Evolutionary conservation across 805 yeast genomes (phyloP), one percentile per base, ranked within the genome.

Genomic region (Pichia exigua): DNA sequence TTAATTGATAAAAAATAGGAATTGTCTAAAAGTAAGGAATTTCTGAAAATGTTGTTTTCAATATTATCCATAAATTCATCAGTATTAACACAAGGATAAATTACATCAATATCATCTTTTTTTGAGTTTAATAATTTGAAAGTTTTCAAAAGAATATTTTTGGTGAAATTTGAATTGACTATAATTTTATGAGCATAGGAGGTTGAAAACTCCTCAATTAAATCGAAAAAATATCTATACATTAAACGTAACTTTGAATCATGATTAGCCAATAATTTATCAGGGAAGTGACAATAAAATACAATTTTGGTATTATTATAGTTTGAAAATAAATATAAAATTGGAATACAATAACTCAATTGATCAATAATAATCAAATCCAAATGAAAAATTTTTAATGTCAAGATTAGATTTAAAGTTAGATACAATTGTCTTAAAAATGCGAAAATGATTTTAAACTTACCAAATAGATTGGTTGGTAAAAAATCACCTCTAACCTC

Each of bases 251-350:
- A 27, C 1, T 74, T 27, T 2, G 83, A 71, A 3, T 75, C 71
- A 49, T 83, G 83, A 20, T 72, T 70, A 0, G 96, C 84, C 43
- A 92, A 70, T 46, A 85, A 72, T 62, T 85, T 85, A 66, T 94
- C 99, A 0, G 99, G 99, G 66, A 92, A 92, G 71, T 94, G 99
- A 62, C 99, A 91, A 67, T 94, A 94, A 64, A 92, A 94, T 48
- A 94, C 68, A 3, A 87, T 75, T 47, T 79, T 78, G 2, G 85
- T 65, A 1, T 58, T 66, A 50, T 49, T 56, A 55, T 5, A 24
- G 26, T 24, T 24, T 4, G 70, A 73, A 64, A 66, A 78, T 54
- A 68, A 64, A 57, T 61, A 81, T 21, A 94, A 59, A 17, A 91
- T 57, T 7, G 98, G 98, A 5, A 89, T 72, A 57, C 95, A 82